A percentile compares a stretch with the other conserved stretches of the same genome.
Conservation (phyloP, 2,329 filamentous ascomycete species). For the Colletotrichum scovillei region DNA sequence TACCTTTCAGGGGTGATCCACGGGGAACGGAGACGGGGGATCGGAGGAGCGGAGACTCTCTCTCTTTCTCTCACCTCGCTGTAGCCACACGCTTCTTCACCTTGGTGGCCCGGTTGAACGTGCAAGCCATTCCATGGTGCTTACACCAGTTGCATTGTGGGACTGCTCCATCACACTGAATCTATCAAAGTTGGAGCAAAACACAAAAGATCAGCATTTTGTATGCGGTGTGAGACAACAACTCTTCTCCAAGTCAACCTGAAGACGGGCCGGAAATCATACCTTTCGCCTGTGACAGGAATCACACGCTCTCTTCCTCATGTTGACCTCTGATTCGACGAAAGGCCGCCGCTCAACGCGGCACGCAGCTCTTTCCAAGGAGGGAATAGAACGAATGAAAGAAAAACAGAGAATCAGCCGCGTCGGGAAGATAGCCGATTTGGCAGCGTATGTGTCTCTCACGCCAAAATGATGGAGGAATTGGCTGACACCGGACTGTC, state of each 20-base stretch:
- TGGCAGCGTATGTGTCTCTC: background rate
- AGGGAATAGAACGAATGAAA: background rate
- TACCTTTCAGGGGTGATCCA: background rate
- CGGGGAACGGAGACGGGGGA: background rate
- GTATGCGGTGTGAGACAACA: background rate
- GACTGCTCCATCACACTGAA: constrained; percentile 59
- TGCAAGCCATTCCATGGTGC: constrained; percentile 59
- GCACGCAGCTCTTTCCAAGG: constrained; percentile 1
- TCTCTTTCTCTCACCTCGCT: constrained; percentile 23
- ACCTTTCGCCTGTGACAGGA: constrained; percentile 62
- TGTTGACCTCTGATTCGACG: constrained; percentile 14
- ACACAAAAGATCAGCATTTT: constrained; percentile 15
- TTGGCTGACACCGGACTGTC: background rate
- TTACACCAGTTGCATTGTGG: constrained; percentile 62
- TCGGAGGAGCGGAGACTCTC: background rate
- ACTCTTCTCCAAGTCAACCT: background rate
- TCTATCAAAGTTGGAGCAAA: constrained; percentile 45
- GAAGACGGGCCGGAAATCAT: constrained; percentile 25
- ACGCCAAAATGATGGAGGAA: constrained; percentile 2
- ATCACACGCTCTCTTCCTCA: constrained; percentile 55
- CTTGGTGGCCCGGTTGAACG: constrained; percentile 46
- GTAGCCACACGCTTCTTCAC: constrained; percentile 27
- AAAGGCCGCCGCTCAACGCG: constrained; percentile 20
- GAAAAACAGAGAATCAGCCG: background rate
- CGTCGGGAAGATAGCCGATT: background rate